Evolutionary conservation across 139 green algal species (phyloP).

Genomic region (Limnomonas spitsbergensis): DNA sequence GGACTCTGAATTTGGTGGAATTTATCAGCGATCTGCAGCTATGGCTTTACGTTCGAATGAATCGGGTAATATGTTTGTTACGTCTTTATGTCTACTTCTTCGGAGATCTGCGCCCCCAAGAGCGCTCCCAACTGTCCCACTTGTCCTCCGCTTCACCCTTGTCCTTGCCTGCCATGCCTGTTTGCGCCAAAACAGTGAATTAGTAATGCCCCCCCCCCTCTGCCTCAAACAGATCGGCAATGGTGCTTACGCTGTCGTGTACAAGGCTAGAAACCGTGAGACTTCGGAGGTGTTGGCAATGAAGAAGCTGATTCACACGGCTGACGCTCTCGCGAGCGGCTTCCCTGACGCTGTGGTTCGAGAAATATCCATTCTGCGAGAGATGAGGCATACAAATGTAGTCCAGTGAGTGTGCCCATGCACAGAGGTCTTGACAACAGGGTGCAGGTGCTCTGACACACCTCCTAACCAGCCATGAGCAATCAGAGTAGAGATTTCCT

Average conservation of each 20-base stretch:
- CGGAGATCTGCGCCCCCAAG: too few relatives aligned
- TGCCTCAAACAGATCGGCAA: constrained; percentile 27
- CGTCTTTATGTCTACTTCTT: neutral
- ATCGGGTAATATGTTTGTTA: neutral
- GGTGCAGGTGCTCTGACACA: neutral
- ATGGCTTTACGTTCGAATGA: neutral
- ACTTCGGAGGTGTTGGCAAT: constrained; percentile 71
- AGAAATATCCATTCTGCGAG: constrained; percentile 74
- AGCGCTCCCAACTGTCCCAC: too few relatives aligned
- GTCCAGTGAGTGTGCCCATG: constrained; percentile 24
- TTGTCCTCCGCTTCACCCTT: too few relatives aligned
- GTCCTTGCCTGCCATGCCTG: too few relatives aligned
- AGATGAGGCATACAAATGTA: constrained; percentile 50
- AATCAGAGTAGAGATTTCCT: too few relatives aligned
- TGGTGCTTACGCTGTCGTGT: constrained; percentile 44
- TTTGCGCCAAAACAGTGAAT: too few relatives aligned
- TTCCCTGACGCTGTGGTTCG: constrained; percentile 66
- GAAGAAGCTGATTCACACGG: constrained; percentile 81
- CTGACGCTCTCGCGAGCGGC: constrained; percentile 50
- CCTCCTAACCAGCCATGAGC: neutral
- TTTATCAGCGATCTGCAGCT: neutral
- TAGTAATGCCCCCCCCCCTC: too few relatives aligned
- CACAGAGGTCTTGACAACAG: neutral
- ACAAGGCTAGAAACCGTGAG: constrained; percentile 54
- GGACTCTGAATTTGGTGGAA: neutral